Conservation (phyloP, 108 stramenopile species). For the Bacterosira constricta region DNA sequence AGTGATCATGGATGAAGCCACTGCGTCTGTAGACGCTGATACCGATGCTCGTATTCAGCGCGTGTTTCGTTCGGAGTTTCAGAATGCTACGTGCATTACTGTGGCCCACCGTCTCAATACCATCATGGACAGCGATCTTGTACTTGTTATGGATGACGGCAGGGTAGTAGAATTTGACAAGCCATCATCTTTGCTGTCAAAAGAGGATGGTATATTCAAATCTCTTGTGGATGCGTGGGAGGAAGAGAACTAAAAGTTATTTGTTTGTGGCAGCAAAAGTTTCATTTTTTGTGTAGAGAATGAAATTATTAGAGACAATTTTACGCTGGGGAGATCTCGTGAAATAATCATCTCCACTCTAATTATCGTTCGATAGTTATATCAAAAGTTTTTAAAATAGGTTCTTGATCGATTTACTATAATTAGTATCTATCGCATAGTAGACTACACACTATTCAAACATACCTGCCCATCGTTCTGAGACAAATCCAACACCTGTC, state of each 20-base stretch:
- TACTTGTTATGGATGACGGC: constrained; percentile 95
- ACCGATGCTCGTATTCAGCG: constrained; percentile 92
- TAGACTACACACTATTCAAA: no score
- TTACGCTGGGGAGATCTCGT: no score
- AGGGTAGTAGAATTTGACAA: constrained; percentile 78
- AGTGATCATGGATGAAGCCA: constrained; percentile 92
- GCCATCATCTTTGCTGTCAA: constrained; percentile 62
- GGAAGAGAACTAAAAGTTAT: constrained; percentile 23
- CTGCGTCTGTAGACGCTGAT: constrained; percentile 86
- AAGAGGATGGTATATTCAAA: constrained; percentile 73
- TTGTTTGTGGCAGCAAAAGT: no score
- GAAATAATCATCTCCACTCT: no score
- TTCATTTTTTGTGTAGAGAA: no score
- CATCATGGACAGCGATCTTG: constrained; percentile 91
- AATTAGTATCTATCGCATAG: no score
- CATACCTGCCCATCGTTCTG: no score
- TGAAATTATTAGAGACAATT: no score
- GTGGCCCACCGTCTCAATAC: constrained; percentile 97
- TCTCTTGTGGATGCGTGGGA: constrained; percentile 72
- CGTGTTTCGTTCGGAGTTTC: constrained; percentile 75
- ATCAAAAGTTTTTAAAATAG: no score
- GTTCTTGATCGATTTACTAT: no score
- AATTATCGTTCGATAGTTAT: no score
- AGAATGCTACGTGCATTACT: constrained; percentile 76
- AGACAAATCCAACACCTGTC: no score